Evolutionary conservation across 176 grass and related monocot genomes (phyloP), one percentile per base, ranked within the genome.

Genomic region (Poa pratensis): DNA sequence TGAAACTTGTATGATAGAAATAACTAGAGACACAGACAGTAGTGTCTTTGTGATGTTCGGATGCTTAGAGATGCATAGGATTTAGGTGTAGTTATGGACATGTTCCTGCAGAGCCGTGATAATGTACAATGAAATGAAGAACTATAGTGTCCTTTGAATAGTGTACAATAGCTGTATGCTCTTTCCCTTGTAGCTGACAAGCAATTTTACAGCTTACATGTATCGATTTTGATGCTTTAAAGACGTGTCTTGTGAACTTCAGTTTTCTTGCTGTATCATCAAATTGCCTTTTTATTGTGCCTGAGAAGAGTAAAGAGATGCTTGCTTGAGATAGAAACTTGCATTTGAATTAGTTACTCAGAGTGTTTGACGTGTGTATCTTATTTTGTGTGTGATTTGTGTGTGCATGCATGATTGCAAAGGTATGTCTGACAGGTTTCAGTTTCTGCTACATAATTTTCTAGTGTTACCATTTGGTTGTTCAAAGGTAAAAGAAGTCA

Each of bases 11-110:
- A 50, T 75, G 13, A 2, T 64, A 75, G 42, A 42, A 15, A 55
- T 77, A 86, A 73, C 24, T 42, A 78, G 35, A n/a, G 5, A 72
- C 10, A 15, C 62, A 16, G 5, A n/a, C 52, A 1, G 9, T 28
- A 19, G 40, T 69, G 11, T 69, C 62, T 53, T 53, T 85, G 83
- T 46, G 78, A 69, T 59, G 18, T 78, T 57, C 62, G 80, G 46
- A 64, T 63, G 53, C 39, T 86, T 63, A 63, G 57, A 80, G 40
- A 30, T 40, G 39, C 55, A 27, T 73, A 64, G n/a, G 40, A 28
- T 80, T 53, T 42, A 53, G 37, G 68, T 63, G 12, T 86, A 81
- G 69, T 23, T 81, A 24, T 20, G 20, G 40, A 24, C 52, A 20
- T 48, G 57, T 62, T 76, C 32, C 32, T 17, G 55, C 40, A 14